phyloP scores from a whole-genome alignment of 768 basidiomycete genomes.

The Xanthoconium purpureum region DNA sequence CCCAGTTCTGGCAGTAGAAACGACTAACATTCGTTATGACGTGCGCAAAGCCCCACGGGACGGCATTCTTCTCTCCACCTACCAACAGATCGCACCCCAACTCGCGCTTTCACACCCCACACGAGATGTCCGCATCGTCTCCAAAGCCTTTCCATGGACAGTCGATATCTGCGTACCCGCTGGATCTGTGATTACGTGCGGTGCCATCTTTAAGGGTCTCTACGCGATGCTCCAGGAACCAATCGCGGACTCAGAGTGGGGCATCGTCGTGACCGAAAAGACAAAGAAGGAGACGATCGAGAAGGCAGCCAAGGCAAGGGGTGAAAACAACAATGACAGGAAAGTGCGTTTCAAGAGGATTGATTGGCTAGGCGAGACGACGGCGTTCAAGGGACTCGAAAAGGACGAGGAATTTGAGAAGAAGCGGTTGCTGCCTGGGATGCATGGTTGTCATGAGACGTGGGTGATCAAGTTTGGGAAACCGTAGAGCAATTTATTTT shows the following conservation, averaged over 20 bases:
- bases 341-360: slow-evolving; percentile 49
- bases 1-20: slow-evolving; percentile 51
- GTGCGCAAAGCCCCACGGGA: slow-evolving; percentile 41
- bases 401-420: slow-evolving; percentile 56
- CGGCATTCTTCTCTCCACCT: slow-evolving; percentile 43
- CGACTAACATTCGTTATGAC: slow-evolving; percentile 49
- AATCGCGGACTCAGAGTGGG: slow-evolving; percentile 69
- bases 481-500: slow-evolving; percentile 10
- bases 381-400: slow-evolving; percentile 61
- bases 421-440: slow-evolving; percentile 47
- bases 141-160: slow-evolving; percentile 62
- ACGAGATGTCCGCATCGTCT: slow-evolving; percentile 48
- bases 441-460: slow-evolving; percentile 44
- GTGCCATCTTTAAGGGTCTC: slow-evolving; percentile 54
- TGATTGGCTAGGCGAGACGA: slow-evolving; percentile 59
- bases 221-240: slow-evolving; percentile 48
- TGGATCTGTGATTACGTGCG: slow-evolving; percentile 41
- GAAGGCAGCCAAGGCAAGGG: slow-evolving; percentile 49
- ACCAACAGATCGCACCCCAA: slow-evolving; percentile 36
- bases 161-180: slow-evolving; percentile 47
- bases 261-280: slow-evolving; percentile 45
- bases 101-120: slow-evolving; percentile 38
- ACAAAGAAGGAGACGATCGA: slow-evolving; percentile 44
- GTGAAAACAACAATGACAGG: slow-evolving; percentile 34
- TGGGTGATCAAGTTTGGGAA: slow-evolving; percentile 55